Base-by-base conservation (phyloP, 768 basidiomycete species). In the Amanita thiersii region DNA sequence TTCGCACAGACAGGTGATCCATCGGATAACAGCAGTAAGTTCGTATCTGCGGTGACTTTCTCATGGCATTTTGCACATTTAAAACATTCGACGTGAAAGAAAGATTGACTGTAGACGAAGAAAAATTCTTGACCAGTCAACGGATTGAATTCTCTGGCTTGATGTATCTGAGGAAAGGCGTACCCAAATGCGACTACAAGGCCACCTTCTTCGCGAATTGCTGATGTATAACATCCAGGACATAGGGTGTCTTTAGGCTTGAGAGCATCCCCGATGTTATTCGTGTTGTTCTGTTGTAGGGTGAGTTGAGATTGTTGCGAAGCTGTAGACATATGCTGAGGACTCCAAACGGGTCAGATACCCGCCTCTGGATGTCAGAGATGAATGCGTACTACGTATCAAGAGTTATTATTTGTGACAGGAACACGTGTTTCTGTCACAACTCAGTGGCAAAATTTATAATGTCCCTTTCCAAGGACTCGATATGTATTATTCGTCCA, bases 171-270 rank as follows among this genome's bases (percentile, higher is more conserved):
- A 29, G 46, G 34, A 44, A 31, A 30, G 26, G 74, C 86, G 58
- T 54, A 94, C 91, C 93, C 93, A 57, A 97, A 96, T 29, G 91
- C 88, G 54, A 98, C 93, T 30, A 97, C 92, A 15, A 94, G 72
- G 20, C 87, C 87, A 39, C 85, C 88, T 51, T 75, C 69, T 54
- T 88, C 86, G 48, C 77, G 81, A 15, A 89, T 81, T 28, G 86
- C 86, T 2, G 86, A 82, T 44, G 67, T 68, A 57, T 81, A 85
- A 66, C 87, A 91, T 14, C 88, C 88, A 9, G 86, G 86, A 66
- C 87, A 90, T 3, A 76, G 51, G 48, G 76, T 76, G 55, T 86
- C 73, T 55, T 76, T 72, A 44, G 70, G 51, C 17, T 23, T 37
- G 11, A 37, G 21, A 24, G 12, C 30, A 43, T 17, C 21, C 30